Base-by-base conservation (phyloP, 2,329 filamentous ascomycete species). In the Mycosphaerella sp. region DNA sequence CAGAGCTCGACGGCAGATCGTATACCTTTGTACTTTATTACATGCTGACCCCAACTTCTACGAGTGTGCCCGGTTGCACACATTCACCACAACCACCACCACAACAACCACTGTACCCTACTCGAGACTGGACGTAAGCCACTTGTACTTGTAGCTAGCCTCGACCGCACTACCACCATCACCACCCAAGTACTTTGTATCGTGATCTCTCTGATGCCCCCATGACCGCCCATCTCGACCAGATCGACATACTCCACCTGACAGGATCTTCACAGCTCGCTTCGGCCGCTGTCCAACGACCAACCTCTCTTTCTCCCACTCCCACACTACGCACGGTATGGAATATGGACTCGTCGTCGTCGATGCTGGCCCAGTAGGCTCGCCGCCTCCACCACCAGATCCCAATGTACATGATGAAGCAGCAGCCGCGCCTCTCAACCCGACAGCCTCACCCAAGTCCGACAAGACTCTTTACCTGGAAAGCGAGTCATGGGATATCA, bases 401-500 rank as follows among this genome's bases (percentile, higher is more conserved):
- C 57, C 62, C 5, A 62, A 65, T 43, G 46, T 62, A 39, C 54
- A 62, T 59, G 60, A 62, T 48, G 60, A 60, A 26, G 52, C 53
- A 14, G 55, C 56, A 49, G 57, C 58, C 10, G 58, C 51, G 10
- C 54, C 57, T 5, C 39, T 62, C 51, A 40, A 56, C 17, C 48
- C 58, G 23, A 45, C 58, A 10, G 42, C 38, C 29, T 51, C 46
- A 7, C 47, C 51, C 41, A 60, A 58, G 45, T 65, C 63, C 29
- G 66, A 71, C 54, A 53, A 62, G 34, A 61, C 67, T 2, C 55
- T 68, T 39, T 51, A 57, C 36, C 61, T 70, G 36, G 54, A 64
- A 29, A 63, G 59, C 54, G 71, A 72, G 46, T 67, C 73, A 40
- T 78, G 87, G 70, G 85, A 90, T 68, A 79, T 95, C 58, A 87